Evolutionary conservation across 1,284 basidiomycete genomes (phyloP).

Genomic region (Naganishia albida): DNA sequence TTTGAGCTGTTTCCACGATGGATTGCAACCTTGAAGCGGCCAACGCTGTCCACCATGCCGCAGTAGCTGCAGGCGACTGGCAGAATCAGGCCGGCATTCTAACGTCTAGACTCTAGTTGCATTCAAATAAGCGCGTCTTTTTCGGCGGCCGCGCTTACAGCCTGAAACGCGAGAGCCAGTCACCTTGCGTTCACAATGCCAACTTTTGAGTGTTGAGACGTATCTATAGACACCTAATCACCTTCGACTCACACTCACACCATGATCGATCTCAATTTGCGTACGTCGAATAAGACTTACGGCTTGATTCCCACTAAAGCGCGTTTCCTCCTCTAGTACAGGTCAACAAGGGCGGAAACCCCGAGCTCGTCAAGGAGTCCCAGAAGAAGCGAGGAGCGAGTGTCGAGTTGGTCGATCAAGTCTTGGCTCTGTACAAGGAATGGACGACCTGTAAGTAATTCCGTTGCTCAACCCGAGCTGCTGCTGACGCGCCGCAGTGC

Average conservation of each 20-base stretch:
- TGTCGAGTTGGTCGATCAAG: conserved; percentile 89
- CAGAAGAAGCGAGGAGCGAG: conserved; percentile 87
- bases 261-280: conserved; percentile 54
- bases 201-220: neutral
- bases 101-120: too few species aligned
- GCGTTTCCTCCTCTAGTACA: conserved; percentile 44
- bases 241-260: neutral
- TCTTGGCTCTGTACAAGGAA: conserved; percentile 85
- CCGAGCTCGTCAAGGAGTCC: conserved; percentile 87
- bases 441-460: conserved; percentile 80
- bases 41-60: too few species aligned
- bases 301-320: neutral
- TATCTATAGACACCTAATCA: neutral
- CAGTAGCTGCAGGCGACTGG: too few species aligned
- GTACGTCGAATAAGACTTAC: conserved; percentile 38
- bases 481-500: conserved; percentile 16
- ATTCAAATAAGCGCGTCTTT: too few species aligned
- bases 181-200: neutral
- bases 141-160: neutral
- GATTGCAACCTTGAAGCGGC: too few species aligned
- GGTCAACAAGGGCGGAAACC: conserved; percentile 83
- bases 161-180: neutral
- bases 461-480: too few species aligned
- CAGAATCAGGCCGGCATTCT: too few species aligned
- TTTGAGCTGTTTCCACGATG: too few species aligned